phyloP scores from a whole-genome alignment of 768 basidiomycete species.

The Amanita rimosa region DNA sequence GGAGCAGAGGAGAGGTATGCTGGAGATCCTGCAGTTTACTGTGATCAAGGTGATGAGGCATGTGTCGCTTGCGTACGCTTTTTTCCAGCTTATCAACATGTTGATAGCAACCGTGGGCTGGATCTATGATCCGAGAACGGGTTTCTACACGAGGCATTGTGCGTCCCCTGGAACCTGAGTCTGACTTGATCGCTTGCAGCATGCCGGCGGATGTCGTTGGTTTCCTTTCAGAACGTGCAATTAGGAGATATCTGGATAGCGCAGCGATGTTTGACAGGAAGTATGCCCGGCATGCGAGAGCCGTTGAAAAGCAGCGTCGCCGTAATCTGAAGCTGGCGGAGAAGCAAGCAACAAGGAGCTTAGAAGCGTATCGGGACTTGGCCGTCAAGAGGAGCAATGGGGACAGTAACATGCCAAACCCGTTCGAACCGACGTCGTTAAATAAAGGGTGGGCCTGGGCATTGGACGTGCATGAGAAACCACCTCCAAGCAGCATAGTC shows the following conservation, averaged over 20 bases:
- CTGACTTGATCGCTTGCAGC: constrained; percentile 52
- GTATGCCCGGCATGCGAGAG: constrained; percentile 42
- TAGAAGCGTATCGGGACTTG: constrained; percentile 35
- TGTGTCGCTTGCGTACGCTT: not conserved
- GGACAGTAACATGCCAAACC: constrained; percentile 6
- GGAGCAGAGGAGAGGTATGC: constrained; percentile 27
- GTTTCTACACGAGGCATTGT: constrained; percentile 75
- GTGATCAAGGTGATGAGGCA: constrained; percentile 26
- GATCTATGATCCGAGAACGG: constrained; percentile 84
- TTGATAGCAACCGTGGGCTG: constrained; percentile 23
- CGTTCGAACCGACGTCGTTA: not conserved
- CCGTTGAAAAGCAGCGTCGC: constrained; percentile 56
- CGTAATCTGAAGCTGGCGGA: constrained; percentile 54
- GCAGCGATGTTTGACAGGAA: constrained; percentile 52
- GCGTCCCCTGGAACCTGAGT: constrained; percentile 67
- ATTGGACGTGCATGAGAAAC: constrained; percentile 64
- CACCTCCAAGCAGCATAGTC: constrained; percentile 88
- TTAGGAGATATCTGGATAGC: constrained; percentile 68
- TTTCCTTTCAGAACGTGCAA: constrained; percentile 57
- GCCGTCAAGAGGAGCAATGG: constrained; percentile 16
- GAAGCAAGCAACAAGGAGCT: constrained; percentile 46
- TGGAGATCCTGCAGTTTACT: constrained; percentile 54
- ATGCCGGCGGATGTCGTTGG: constrained; percentile 63
- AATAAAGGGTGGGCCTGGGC: constrained; percentile 72
- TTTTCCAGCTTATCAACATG: not conserved